A percentile compares a stretch with the other conserved stretches of the same genome.
phyloP scores from a whole-genome alignment of 2,329 filamentous ascomycete genomes.

The Aspergillus ibericus region DNA sequence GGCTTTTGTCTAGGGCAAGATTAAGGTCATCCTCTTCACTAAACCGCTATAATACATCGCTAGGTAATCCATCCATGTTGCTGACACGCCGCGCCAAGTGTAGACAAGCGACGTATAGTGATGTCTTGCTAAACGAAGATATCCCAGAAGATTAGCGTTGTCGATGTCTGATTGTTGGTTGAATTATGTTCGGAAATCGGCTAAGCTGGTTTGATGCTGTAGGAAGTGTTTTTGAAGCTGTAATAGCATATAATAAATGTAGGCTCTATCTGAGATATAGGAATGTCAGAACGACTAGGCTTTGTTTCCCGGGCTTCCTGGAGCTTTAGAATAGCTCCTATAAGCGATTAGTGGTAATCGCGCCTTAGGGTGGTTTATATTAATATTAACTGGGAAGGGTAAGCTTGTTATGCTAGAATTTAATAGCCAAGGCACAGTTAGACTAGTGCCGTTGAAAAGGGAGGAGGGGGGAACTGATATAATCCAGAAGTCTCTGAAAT shows the following conservation, averaged over 20 bases:
- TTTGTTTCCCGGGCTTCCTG: neutral
- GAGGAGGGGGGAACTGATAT: too few species aligned
- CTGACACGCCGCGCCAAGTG: neutral
- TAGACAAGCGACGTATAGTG: neutral
- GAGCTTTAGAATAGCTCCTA: neutral
- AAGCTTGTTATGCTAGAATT: neutral
- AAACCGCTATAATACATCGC: slow-evolving; percentile 71
- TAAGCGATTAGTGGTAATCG: neutral
- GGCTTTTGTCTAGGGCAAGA: slow-evolving; percentile 69
- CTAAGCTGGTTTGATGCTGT: neutral
- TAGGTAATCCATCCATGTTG: slow-evolving; percentile 56
- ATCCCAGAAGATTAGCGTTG: neutral
- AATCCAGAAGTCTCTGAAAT: too few species aligned
- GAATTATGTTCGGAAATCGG: neutral
- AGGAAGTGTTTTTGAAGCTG: neutral
- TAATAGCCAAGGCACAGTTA: neutral
- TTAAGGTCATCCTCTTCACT: slow-evolving; percentile 73
- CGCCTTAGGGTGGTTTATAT: neutral
- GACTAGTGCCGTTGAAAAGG: neutral
- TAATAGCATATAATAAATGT: neutral
- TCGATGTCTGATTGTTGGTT: neutral
- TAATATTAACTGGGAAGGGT: neutral
- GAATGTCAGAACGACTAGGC: neutral
- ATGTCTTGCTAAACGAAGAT: neutral
- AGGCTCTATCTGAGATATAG: neutral